Conservation (phyloP, 2,329 filamentous ascomycete species). For the Rutstroemia sp. region DNA sequence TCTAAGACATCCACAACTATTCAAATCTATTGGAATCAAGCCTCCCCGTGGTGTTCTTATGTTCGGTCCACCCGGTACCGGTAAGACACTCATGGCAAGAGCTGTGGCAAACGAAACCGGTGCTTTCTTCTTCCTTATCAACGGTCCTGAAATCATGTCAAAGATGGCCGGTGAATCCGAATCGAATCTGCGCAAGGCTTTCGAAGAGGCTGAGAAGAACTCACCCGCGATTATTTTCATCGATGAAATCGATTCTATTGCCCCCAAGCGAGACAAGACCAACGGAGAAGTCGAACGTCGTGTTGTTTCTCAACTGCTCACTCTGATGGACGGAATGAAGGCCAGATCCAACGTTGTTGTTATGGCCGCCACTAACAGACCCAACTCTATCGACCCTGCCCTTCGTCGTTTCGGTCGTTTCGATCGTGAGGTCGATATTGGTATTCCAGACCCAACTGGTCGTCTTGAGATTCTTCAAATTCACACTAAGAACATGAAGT, state of each 20-base stretch:
- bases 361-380: slow-evolving; percentile 98
- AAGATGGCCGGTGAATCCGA: slow-evolving; percentile 99
- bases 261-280: slow-evolving; percentile 99
- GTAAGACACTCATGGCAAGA: slow-evolving; percentile 98
- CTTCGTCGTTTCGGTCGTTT: slow-evolving; percentile 97
- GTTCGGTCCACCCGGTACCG: slow-evolving; percentile 93
- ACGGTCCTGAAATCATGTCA: slow-evolving; percentile 99
- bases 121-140: slow-evolving; percentile 99
- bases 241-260: slow-evolving; percentile 98
- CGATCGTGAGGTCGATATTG: slow-evolving; percentile 97
- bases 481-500: slow-evolving; percentile 99
- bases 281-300: slow-evolving; percentile 98
- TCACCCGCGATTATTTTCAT: slow-evolving; percentile 99
- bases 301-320: slow-evolving; percentile 93
- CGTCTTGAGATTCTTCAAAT: slow-evolving; percentile 99
- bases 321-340: slow-evolving; percentile 99
- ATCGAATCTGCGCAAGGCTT: slow-evolving; percentile 97
- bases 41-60: slow-evolving; percentile 96
- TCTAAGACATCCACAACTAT: slow-evolving; percentile 92
- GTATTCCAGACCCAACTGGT: slow-evolving; percentile 94
- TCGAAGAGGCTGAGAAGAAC: slow-evolving; percentile 99
- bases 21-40: slow-evolving; percentile 99
- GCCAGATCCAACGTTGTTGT: slow-evolving; percentile 96
- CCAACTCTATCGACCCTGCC: slow-evolving; percentile 97
- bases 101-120: slow-evolving; percentile 98